A percentile compares a stretch with the other conserved stretches of the same genome.
phyloP scores from a whole-genome alignment of 2,329 filamentous ascomycete species.

The Parafenestella ontariensis region DNA sequence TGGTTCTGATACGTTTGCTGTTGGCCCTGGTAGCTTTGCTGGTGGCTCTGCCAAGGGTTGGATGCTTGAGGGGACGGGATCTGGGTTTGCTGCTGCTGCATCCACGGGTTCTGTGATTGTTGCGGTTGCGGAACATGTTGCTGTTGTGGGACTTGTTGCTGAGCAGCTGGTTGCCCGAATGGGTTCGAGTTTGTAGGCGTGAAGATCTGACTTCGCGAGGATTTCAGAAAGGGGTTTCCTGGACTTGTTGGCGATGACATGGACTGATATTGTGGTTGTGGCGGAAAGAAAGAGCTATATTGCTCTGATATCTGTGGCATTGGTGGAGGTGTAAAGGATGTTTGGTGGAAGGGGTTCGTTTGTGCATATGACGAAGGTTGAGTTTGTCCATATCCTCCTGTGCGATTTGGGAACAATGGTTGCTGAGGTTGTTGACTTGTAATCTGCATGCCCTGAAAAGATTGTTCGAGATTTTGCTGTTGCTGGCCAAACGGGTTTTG shows the following conservation, averaged over 20 bases:
- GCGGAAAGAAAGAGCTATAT: conserved; percentile 43
- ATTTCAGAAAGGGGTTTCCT: conserved; percentile 55
- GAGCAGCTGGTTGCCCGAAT: conserved; percentile 44
- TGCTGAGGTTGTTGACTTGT: conserved; percentile 45
- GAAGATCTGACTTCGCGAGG: conserved; percentile 53
- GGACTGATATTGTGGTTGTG: conserved; percentile 46
- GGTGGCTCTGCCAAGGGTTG: conserved; percentile 36
- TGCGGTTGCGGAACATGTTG: conserved; percentile 33
- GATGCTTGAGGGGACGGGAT: conserved; percentile 20
- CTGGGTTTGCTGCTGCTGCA: conserved; percentile 25
- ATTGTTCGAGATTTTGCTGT: conserved; percentile 63
- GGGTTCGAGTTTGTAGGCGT: conserved; percentile 47
- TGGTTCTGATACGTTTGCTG: conserved; percentile 20
- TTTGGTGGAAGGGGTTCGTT: conserved; percentile 51
- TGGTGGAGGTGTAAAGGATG: conserved; percentile 50
- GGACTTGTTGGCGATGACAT: conserved; percentile 48
- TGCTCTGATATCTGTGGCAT: conserved; percentile 51
- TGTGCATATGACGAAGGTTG: conserved; percentile 48
- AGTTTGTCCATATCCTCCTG: conserved; percentile 63
- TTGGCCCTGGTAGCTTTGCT: conserved; percentile 23
- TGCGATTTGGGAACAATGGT: conserved; percentile 76
- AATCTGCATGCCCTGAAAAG: conserved; percentile 78
- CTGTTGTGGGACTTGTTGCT: conserved; percentile 18
- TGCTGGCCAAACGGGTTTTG: conserved; percentile 33
- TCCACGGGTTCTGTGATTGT: conserved; percentile 52